Conservation (phyloP, 2,329 filamentous ascomycete genomes). For the Beauveria caledonica region DNA sequence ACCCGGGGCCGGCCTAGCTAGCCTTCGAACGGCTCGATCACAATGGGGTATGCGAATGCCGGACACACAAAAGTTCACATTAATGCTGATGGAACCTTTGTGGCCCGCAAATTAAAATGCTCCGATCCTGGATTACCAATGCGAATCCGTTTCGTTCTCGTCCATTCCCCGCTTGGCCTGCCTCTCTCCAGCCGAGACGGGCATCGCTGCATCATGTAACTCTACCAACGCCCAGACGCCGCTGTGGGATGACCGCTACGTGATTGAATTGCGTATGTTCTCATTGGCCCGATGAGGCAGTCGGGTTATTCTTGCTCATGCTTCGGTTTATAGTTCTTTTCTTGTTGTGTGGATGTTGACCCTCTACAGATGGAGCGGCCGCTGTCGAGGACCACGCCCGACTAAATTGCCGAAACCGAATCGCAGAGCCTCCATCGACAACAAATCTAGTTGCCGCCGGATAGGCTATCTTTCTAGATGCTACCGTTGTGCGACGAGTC, state of each 20-base stretch:
- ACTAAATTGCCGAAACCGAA: background rate
- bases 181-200: background rate
- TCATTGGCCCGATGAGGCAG: too few species aligned
- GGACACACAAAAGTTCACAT: slow-evolving; percentile 1
- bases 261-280: background rate
- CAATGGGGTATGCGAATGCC: background rate
- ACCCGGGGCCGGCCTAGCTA: too few species aligned
- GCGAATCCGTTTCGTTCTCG: background rate
- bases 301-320: background rate
- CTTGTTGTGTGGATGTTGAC: background rate
- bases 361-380: background rate
- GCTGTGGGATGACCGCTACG: background rate
- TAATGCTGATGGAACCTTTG: background rate
- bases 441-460: background rate
- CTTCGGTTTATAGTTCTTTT: background rate
- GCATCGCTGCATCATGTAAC: background rate
- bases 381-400: background rate
- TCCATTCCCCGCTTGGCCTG: background rate
- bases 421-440: background rate
- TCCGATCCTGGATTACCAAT: background rate
- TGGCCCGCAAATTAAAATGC: background rate
- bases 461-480: background rate
- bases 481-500: background rate
- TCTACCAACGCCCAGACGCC: background rate
- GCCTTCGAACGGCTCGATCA: too few species aligned